Evolutionary conservation across 306 rosid species (phyloP), one percentile per base, ranked within the genome.

Genomic region (Corylus avellana): DNA sequence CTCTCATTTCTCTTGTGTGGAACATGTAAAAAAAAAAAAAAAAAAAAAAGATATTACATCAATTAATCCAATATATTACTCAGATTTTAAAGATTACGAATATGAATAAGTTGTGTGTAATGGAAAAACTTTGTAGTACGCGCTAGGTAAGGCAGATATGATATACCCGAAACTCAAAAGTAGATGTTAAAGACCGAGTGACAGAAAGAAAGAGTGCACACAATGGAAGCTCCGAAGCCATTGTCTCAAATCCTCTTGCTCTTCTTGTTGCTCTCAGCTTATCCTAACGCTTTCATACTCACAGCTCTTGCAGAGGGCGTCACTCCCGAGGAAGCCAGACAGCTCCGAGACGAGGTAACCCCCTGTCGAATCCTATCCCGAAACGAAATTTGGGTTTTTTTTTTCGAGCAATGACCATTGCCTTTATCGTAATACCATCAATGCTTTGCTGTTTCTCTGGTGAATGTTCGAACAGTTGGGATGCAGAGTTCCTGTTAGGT

Each of bases 341-440:
- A 80, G 51, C 96, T 94, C 54, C 81, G 94, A 79, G 90, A 94
- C 35, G 96, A 94, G 92, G 92, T 91, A 80, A 54, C 2, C 57
- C 64, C 18, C 4, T 29, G 18, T n/a, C 25, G 12, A 18, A 53
- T 68, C 54, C 75, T 16, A n/a, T 68, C 63, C 54, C 2, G 42
- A 27, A 32, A 6, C n/a, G 44, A 13, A 13, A 62, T 29, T 62
- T 27, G n/a, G 44, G 39, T 27, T 62, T 62, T 27, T 29, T 10
- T 2, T 56, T 22, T 22, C 25, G 25, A 22, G 0, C 25, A 22
- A 22, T 51, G 48, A 8, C 39, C 35, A 2, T 20, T 76, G 27
- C 49, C 63, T 46, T 53, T 57, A 57, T 13, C 46, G 37, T 22
- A 81, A 48, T 67, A 46, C 59, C 47, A 9, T 76, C 16, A 5